Base-by-base conservation (phyloP, 441 rosid genomes). In the Manihot esculenta region DNA sequence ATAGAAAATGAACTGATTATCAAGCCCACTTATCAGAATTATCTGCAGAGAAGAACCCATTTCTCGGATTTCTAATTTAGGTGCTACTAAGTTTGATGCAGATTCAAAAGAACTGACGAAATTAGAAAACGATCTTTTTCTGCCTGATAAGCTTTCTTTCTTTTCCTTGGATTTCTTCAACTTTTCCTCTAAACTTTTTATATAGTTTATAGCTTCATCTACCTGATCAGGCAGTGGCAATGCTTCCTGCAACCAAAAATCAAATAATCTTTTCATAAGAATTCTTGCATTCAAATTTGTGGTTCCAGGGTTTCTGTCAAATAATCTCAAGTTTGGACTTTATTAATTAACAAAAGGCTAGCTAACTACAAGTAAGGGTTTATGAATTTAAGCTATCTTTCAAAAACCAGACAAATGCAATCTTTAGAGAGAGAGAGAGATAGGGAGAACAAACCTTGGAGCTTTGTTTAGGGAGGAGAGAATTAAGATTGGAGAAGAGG, bases 141-240 rank as follows among this genome's bases (percentile, higher is more conserved):
- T 83, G 1, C 72, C 55, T 53, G n/a, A 44, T 48, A 82, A 70
- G 1, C 23, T 68, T 41, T 83, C 78, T 72, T 68, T 80, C 72
- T 62, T 83, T 61, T 76, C 82, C 72, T 66, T 63, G 3, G 65
- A 69, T 59, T 76, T 77, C 70, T 80, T 65, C 78, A 81, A 33
- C 55, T 62, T 72, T 7, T 5, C 69, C 64, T 84, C 70, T 23
- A 83, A 53, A 8, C 44, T 70, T 60, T 80, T 77, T 70, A 87
- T 87, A 67, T 85, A 75, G 30, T 47, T 71, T 64, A 78, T 76
- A 3, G 86, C 87, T 59, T 80, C 88, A 77, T 84, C 88, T 68
- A 87, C 70, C 55, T 83, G 87, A 60, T 83, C 89, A 0, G 89
- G 86, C 56, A 83, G 49, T 18, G 84, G 41, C 70, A 66, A 30